phyloP scores from a whole-genome alignment of 257 asterid species.

The Solanum rostratum region DNA sequence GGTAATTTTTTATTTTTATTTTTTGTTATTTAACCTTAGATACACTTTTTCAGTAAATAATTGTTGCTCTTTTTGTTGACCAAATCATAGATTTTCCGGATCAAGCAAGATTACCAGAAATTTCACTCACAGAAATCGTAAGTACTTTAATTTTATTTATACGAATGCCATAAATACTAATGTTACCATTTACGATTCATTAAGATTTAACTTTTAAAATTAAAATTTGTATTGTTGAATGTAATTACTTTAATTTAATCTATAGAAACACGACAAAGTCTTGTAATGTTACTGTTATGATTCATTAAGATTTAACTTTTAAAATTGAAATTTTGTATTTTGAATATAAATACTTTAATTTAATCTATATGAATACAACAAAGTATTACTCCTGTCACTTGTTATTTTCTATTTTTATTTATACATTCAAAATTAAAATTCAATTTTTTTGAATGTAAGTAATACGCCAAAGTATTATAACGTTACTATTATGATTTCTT shows the following conservation, averaged over 20 bases:
- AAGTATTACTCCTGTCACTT: no score
- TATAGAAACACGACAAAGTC: not conserved
- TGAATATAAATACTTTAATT: not conserved
- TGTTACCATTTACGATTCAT: not conserved
- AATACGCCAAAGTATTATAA: not conserved
- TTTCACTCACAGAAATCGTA: conserved; percentile 72
- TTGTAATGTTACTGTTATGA: not conserved
- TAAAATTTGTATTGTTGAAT: not conserved
- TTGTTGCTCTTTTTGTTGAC: not conserved
- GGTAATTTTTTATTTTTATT: conserved; percentile 21
- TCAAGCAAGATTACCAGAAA: conserved; percentile 93
- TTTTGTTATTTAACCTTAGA: not conserved
- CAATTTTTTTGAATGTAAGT: no score
- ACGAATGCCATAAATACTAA: not conserved
- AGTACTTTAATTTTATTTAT: conserved; percentile 5
- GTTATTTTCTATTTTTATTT: no score
- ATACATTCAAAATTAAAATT: no score
- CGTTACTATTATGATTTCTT: no score
- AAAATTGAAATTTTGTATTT: not conserved
- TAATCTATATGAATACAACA: not conserved
- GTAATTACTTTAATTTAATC: not conserved
- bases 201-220: not conserved
- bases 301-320: not conserved
- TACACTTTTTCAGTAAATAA: not conserved
- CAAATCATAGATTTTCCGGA: conserved; percentile 53